Base-by-base conservation (phyloP, 495 filamentous ascomycete species). In the Tuber brumale region DNA sequence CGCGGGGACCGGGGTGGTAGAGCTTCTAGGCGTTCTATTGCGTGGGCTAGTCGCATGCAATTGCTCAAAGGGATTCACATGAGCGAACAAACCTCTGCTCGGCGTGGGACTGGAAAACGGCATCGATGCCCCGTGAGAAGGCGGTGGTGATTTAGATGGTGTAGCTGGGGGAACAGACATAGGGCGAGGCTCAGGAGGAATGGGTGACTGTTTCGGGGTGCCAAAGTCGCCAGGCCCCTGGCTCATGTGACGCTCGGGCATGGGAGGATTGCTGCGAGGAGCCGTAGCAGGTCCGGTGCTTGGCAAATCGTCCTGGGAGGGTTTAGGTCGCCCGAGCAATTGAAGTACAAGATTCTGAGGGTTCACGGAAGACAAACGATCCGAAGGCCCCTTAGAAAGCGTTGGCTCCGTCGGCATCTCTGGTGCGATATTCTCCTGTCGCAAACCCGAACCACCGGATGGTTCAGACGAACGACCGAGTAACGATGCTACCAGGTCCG, bases 11-110 rank as follows among this genome's bases (percentile, higher is more conserved):
- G 76, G 76, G 5, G 77, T 78, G 23, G 79, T 76, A 70, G 74
- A 76, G 66, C 72, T 74, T 71, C 84, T 84, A 41, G 88, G 86
- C 6, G 87, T 86, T 44, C 84, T 86, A 76, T 89, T 90, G 27
- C 88, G 88, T 72, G 91, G 91, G 43, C 89, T 92, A 10, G 90
- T 90, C 12, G 87, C 87, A 76, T 91, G 88, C 43, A 94, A 83
- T 81, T 93, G 90, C 44, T 93, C 92, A 76, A 95, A 94, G 6
- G 92, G 92, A 79, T 94, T 94, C 77, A 91, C 88, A 82, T 93
- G 93, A 43, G 88, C 92, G 84, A 95, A 95, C 41, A 91, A 85
- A 31, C 83, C 82, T 72, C 83, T 83, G 72, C 70, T 83, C 43
- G 81, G 82, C 10, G 74, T 77, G 71, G 78, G 79, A 42, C 72